Evolutionary conservation across 768 basidiomycete genomes (phyloP).

Genomic region (Saitozyma sp.): DNA sequence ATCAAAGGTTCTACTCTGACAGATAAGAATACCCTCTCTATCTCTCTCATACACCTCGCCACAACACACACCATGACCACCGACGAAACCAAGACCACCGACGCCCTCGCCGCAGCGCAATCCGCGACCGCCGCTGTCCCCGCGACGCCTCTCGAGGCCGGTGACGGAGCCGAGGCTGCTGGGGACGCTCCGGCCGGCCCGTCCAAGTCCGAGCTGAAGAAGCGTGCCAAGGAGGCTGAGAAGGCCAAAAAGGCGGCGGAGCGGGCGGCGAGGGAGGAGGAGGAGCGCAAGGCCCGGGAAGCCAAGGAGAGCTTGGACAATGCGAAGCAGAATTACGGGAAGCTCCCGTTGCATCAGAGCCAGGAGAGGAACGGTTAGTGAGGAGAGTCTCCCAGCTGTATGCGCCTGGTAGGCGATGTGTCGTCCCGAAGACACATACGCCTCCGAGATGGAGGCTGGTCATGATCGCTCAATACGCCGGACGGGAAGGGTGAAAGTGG

Average conservation of each 20-base stretch:
- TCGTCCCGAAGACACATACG: background rate
- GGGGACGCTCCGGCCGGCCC: conserved; percentile 56
- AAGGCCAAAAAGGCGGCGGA: conserved; percentile 88
- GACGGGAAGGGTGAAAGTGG: conserved; percentile 50
- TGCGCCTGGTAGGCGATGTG: background rate
- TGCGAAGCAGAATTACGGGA: conserved; percentile 77
- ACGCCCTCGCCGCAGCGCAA: too few species aligned
- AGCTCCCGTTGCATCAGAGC: conserved; percentile 86
- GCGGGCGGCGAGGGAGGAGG: conserved; percentile 74
- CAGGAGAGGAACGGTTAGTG: conserved; percentile 63
- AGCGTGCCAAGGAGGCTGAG: conserved; percentile 83
- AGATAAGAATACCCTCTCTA: too few species aligned
- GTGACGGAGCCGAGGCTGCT: conserved; percentile 5
- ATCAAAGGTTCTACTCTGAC: too few species aligned
- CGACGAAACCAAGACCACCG: too few species aligned
- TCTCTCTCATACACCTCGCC: too few species aligned
- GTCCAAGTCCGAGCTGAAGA: conserved; percentile 86
- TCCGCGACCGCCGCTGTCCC: background rate
- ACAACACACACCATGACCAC: too few species aligned
- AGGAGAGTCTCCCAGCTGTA: background rate
- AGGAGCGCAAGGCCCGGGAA: conserved; percentile 63
- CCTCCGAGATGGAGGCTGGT: background rate
- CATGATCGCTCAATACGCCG: background rate
- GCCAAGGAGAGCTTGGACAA: conserved; percentile 42
- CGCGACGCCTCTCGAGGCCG: background rate